Base-by-base conservation (phyloP, 306 rosid species). In the Dryas octopetala region DNA sequence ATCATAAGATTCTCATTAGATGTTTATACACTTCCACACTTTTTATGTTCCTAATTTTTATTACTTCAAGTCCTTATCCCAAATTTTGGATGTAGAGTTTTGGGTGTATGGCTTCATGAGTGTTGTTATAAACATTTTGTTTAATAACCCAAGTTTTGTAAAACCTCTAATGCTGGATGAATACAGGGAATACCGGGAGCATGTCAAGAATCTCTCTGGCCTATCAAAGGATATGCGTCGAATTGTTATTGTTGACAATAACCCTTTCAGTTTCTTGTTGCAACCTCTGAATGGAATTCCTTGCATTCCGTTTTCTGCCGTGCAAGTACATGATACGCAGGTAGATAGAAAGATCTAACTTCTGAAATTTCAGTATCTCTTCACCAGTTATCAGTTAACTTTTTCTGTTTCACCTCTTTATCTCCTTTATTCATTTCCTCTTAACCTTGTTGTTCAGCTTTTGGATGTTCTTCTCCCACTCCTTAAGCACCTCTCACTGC, bases 251-350 rank as follows among this genome's bases (percentile, higher is more conserved):
- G 98, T 96, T 55, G 99, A 96, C 83, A 96, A 96, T 89, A 96
- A 96, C 58, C 99, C 99, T 7, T 96, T 96, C 85, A 96, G 99
- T 87, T 96, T 96, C 79, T 66, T 96, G 80, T 73, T 92, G 80
- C 99, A 96, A 83, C 99, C 99, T 32, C 64, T 85, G 70, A 96
- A 96, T 84, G 99, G 99, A 75, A 86, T 96, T 78, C 99, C 99
- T 4, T 96, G 99, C 82, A 70, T 96, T 71, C 91, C 99, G 63
- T 96, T 96, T 87, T 86, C 99, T 73, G 93, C 98, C 3, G 91
- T 96, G 61, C 93, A 90, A 66, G 90, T 92, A 51, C 83, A 86
- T 32, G 99, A 96, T 83, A 85, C 89, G 17, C 97, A 96, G 97
- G 99, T 92, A 72, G 16, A 32, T 73, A 68, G 44, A 6, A 43